A percentile compares a stretch with the other conserved stretches of the same genome.
Evolutionary conservation across 768 basidiomycete genomes (phyloP).

Genomic region (Tricholoma saponaceum): DNA sequence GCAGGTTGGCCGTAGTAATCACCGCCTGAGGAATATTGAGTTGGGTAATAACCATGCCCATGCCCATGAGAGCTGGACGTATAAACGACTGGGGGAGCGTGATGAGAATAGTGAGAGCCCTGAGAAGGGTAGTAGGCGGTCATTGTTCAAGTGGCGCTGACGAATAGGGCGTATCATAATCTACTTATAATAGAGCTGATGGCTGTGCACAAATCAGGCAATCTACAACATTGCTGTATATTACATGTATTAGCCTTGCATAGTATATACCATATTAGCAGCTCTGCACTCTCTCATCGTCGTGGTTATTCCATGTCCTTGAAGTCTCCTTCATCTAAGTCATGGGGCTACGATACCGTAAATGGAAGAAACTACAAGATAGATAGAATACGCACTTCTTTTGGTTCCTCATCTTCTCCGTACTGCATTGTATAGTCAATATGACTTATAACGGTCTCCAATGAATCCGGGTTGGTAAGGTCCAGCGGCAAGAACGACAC

Average conservation of each 20-base stretch:
- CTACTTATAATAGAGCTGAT: not conserved
- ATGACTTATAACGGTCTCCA: conserved; percentile 89
- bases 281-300: too few species aligned
- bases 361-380: conserved; percentile 7
- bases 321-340: conserved; percentile 93
- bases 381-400: conserved; percentile 54
- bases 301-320: conserved; percentile 55
- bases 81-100: conserved; percentile 28
- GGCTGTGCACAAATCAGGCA: not conserved
- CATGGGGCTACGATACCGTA: conserved; percentile 59
- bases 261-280: too few species aligned
- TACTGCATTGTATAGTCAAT: conserved; percentile 99
- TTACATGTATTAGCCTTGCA: not conserved
- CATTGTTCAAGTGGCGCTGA: conserved; percentile 11
- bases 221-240: not conserved
- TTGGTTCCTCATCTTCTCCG: conserved; percentile 97
- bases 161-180: not conserved
- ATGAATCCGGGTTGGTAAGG: conserved; percentile 82
- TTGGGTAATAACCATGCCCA: conserved; percentile 9
- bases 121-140: conserved; percentile 37
- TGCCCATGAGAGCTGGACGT: conserved; percentile 20
- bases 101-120: conserved; percentile 22
- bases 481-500: conserved; percentile 97
- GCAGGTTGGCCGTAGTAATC: conserved; percentile 12
- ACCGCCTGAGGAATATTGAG: conserved; percentile 7